phyloP scores from a whole-genome alignment of 306 rosid genomes.

The Canavalia ensiformis region DNA sequence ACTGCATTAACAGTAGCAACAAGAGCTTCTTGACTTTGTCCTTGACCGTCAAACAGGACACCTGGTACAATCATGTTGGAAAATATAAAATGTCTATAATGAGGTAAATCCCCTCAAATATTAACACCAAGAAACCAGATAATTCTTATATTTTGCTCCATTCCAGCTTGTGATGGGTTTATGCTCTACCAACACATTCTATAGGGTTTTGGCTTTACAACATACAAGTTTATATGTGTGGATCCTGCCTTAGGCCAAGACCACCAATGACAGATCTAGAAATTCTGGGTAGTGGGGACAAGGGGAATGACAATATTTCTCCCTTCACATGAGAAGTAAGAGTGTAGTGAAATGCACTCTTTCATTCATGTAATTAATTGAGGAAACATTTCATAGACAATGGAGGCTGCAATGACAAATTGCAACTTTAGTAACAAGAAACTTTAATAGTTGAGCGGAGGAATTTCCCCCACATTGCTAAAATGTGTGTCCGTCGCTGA shows the following conservation, averaged over 20 bases:
- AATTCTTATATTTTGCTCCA: neutral
- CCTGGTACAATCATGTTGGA: slow-evolving; percentile 60
- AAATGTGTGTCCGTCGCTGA: neutral
- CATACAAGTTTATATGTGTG: neutral
- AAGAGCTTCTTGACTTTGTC: slow-evolving; percentile 71
- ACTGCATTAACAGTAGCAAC: slow-evolving; percentile 60
- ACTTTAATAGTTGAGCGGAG: neutral
- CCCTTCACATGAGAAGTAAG: neutral
- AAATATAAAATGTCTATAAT: slow-evolving; percentile 17
- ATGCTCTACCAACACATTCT: slow-evolving; percentile 1
- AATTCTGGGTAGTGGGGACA: neutral
- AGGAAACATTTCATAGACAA: slow-evolving; percentile 3
- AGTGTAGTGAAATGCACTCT: slow-evolving; percentile 9
- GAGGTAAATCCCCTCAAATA: neutral
- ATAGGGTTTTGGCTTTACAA: neutral
- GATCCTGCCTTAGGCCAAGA: neutral
- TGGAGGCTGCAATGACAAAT: neutral
- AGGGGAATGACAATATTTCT: neutral
- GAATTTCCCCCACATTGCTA: neutral
- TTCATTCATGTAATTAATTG: neutral
- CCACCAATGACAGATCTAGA: neutral
- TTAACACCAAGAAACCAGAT: slow-evolving; percentile 9
- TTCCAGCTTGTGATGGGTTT: slow-evolving; percentile 2
- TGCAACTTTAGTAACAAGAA: no score
- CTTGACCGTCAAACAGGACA: slow-evolving; percentile 67